Base-by-base conservation (phyloP, 306 rosid species). In the Echinosophora koreensis region DNA sequence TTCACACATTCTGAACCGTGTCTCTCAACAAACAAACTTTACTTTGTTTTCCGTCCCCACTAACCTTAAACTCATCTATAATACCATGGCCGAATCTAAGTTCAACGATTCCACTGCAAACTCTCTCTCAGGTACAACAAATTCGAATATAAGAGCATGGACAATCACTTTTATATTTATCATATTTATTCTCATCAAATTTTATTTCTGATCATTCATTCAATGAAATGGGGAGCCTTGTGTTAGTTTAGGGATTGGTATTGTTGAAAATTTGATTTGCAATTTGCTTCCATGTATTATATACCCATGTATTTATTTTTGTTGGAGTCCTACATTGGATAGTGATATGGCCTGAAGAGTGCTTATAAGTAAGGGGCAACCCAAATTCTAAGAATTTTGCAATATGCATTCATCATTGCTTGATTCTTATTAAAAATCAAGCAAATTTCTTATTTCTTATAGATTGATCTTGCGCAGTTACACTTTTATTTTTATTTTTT, bases 91-190 rank as follows among this genome's bases (percentile, higher is more conserved):
- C 1, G 16, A 63, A 11, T 54, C 34, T 6, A 28, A 38, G 3
- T 70, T 64, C 37, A 58, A 6, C 49, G 9, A 50, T 38, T 3
- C 12, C 11, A 38, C 52, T 13, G 13, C 38, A 39, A 69, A 69
- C 3, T 32, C 73, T 52, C 1, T 5, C 0, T 8, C 58, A 70
- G 75, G 85, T 82, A 51, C 22, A 5, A 51, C 22, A 5, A 58
- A 73, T 65, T 16, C 50, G 3, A 44, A 44, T 44, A 44, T 44
- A 44, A 2, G 12, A 35, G 47, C 60, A 42, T 28, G 6, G 3
- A 4, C 57, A 67, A 12, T 18, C 69, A 11, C 6, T 74, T 28
- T 57, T 32, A 0, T 39, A 8, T 39, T 1, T 8, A 57, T 22
- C 37, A 57, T 57, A 57, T 8, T 11, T 55, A 55, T 28, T 59